Conservation (phyloP, 2,329 filamentous ascomycete species). For the Bipolaris cookei region DNA sequence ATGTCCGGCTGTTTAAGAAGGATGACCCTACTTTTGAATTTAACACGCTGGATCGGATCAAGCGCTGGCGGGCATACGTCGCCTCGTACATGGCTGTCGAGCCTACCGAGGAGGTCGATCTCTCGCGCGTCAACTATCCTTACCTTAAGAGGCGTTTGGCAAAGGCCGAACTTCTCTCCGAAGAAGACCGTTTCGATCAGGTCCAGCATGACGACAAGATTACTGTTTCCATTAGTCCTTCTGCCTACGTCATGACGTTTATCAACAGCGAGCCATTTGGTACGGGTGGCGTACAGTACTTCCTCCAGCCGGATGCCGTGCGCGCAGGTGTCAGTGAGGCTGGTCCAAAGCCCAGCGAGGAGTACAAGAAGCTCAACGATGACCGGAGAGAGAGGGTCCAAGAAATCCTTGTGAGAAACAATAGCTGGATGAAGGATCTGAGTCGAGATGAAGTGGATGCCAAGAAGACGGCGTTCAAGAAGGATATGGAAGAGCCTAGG, state of each 20-base stretch:
- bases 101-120: constrained; percentile 66
- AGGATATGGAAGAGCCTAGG: constrained; percentile 36
- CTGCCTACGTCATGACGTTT: constrained; percentile 54
- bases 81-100: constrained; percentile 89
- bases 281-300: constrained; percentile 48
- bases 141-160: constrained; percentile 52
- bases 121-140: constrained; percentile 45
- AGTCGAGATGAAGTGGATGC: constrained; percentile 56
- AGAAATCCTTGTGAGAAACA: constrained; percentile 54
- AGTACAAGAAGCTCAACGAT: constrained; percentile 38
- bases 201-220: constrained; percentile 52
- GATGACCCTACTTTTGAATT: constrained; percentile 81
- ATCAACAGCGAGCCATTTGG: constrained; percentile 47
- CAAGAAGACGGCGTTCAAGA: constrained; percentile 48
- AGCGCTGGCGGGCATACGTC: constrained; percentile 92
- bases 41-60: constrained; percentile 67
- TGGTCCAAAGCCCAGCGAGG: constrained; percentile 41
- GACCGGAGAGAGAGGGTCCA: constrained; percentile 46
- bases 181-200: constrained; percentile 40
- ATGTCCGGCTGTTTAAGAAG: constrained; percentile 82
- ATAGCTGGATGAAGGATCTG: constrained; percentile 55
- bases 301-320: constrained; percentile 47
- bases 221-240: constrained; percentile 53
- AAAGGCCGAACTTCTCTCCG: constrained; percentile 43
- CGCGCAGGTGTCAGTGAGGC: constrained; percentile 46